Evolutionary conservation across 257 asterid species (phyloP), one percentile per base, ranked within the genome.

Genomic region (Gentiana straminea): DNA sequence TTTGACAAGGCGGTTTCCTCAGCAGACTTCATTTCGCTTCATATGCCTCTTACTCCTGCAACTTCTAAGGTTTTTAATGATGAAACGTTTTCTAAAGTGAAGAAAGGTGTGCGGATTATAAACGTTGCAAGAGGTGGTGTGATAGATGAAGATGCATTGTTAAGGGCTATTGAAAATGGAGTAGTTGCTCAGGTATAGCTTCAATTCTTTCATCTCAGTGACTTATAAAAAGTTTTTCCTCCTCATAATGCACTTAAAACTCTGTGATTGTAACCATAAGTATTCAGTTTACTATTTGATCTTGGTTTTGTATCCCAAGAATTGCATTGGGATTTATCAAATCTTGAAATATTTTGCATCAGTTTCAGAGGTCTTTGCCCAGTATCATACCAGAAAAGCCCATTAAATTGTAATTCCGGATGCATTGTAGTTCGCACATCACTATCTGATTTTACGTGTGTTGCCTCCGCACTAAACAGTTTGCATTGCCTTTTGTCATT

Each of bases 101-200:
- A 81, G 76, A 91, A 81, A 67, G 98, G 98, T 43, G 94, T 77
- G 4, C 84, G 97, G 54, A 65, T 91, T 8, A 60, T 78, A 47
- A 78, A 74, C 53, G 97, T 90, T 58, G 94, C 97, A n/a, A 75
- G 97, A 34, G 98, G 98, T 5, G 98, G 98, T 47, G 97, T 91
- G 57, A 91, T 91, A 4, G 97, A 91, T 15, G 98, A 91, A 70
- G 97, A 91, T 64, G 98, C 98, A 61, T 66, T 91, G 63, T 86
- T 87, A 50, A 79, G 90, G 67, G 98, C 97, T 52, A 88, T 91
- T 56, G 97, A 91, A 57, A 75, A 61, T 33, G 94, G 97, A 57
- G 79, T 70, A 39, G 88, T 91, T 78, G 95, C 98, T 8, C 98
- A 91, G 95, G 98, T 85, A 65, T 60, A 57, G 7, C 38, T 43